Conservation (phyloP, 495 filamentous ascomycete genomes). For the Penicillium tannophilum region DNA sequence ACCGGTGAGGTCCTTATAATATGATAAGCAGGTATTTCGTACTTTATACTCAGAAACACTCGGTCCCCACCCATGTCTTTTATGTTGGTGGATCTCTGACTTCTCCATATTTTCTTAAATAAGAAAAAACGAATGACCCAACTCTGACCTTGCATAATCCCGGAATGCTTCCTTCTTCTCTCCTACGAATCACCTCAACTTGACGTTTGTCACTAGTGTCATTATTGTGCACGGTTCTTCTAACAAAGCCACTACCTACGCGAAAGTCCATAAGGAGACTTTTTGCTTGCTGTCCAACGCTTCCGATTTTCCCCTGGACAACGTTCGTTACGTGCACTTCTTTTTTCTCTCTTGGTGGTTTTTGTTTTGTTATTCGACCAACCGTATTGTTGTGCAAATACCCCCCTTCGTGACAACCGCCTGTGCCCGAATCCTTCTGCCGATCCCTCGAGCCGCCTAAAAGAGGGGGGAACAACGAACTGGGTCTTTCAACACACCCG, state of each 20-base stretch:
- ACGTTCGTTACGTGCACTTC: conserved; percentile 8
- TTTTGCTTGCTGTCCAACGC: conserved; percentile 9
- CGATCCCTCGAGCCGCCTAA: conserved; percentile 16
- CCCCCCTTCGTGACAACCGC: not conserved
- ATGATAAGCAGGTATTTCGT: no score
- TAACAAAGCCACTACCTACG: conserved; percentile 20
- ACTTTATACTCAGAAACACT: not conserved
- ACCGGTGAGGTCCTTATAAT: no score
- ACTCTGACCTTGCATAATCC: not conserved
- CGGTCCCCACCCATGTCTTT: not conserved
- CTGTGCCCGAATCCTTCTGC: conserved; percentile 5
- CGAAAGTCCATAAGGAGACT: conserved; percentile 17
- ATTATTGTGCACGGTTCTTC: conserved; percentile 5
- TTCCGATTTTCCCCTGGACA: conserved; percentile 9
- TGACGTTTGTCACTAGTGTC: not conserved
- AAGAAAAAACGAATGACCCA: not conserved
- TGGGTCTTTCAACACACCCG: not conserved
- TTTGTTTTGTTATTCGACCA: conserved; percentile 1
- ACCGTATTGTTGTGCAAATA: not conserved
- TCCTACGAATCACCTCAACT: not conserved
- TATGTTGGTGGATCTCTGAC: conserved; percentile 2
- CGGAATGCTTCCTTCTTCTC: not conserved
- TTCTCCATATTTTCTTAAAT: not conserved
- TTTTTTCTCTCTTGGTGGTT: not conserved
- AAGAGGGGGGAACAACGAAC: conserved; percentile 22